phyloP scores from a whole-genome alignment of 2,329 filamentous ascomycete species.

The Hypoxylon sp. region DNA sequence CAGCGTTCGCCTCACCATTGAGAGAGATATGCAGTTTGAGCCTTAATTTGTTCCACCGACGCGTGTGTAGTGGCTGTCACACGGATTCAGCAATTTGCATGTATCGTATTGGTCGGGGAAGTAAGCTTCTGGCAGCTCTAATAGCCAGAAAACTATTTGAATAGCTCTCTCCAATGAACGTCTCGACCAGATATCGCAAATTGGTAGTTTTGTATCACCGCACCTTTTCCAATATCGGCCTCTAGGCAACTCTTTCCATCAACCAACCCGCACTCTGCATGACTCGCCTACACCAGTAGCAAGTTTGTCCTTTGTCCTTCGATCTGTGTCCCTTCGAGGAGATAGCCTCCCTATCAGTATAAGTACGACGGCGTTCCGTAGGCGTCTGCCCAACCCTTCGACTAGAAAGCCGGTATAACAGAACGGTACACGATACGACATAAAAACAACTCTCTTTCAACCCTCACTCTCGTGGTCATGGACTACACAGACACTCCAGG shows the following conservation, averaged over 20 bases:
- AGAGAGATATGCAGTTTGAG: constrained; percentile 35
- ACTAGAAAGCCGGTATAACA: constrained; percentile 20
- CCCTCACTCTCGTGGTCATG: constrained; percentile 8
- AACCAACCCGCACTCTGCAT: constrained; percentile 23
- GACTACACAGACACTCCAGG: constrained; percentile 24
- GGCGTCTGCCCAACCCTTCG: constrained; percentile 8
- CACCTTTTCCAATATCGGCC: constrained; percentile 24
- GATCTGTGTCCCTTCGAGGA: constrained; percentile 14
- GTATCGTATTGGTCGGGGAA: constrained; percentile 21
- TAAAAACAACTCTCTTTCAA: background rate
- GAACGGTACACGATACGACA: constrained; percentile 18
- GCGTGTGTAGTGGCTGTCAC: constrained; percentile 15
- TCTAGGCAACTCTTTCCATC: constrained; percentile 21
- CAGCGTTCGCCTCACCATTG: constrained; percentile 29
- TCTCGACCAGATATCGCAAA: constrained; percentile 24
- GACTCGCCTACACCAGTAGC: constrained; percentile 2
- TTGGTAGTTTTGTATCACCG: constrained; percentile 30
- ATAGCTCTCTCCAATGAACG: constrained; percentile 27
- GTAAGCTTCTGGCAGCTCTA: constrained; percentile 23
- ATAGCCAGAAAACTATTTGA: constrained; percentile 27
- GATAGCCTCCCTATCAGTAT: constrained; percentile 22
- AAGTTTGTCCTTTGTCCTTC: constrained; percentile 23
- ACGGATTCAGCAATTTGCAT: constrained; percentile 24
- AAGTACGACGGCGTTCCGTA: constrained; percentile 24
- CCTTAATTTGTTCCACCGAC: constrained; percentile 31